Conservation (phyloP, 441 rosid genomes). For the Isatis lusitanica region DNA sequence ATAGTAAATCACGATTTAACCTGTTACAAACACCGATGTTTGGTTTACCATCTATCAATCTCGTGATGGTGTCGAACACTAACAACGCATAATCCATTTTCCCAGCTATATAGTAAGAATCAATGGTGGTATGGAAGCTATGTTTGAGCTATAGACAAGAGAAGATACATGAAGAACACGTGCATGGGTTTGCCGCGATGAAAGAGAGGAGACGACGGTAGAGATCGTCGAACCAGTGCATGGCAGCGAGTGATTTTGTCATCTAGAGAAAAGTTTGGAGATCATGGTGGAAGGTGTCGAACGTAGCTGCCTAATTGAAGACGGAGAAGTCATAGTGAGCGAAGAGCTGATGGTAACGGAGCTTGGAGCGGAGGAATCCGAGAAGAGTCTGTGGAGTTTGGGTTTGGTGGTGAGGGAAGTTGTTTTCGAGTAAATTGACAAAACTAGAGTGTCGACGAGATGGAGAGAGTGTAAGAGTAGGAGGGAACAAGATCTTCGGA, state of each 20-base stretch:
- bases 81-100: conserved; percentile 53
- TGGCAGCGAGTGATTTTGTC: conserved; percentile 65
- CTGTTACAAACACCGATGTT: too few species aligned
- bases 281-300: conserved; percentile 78
- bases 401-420: conserved; percentile 52
- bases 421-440: conserved; percentile 54
- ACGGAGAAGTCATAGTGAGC: conserved; percentile 73
- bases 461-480: conserved; percentile 65
- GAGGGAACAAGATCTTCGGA: conserved; percentile 42
- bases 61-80: conserved; percentile 68
- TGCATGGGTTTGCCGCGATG: conserved; percentile 65
- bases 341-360: conserved; percentile 70
- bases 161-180: conserved; percentile 83
- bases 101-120: conserved; percentile 57
- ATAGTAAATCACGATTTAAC: too few species aligned
- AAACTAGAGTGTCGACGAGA: conserved; percentile 49
- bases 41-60: conserved; percentile 69
- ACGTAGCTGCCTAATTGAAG: conserved; percentile 72
- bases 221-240: conserved; percentile 61
- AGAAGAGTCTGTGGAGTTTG: conserved; percentile 53
- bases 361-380: conserved; percentile 67
- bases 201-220: conserved; percentile 55
- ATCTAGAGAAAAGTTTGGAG: conserved; percentile 83
- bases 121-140: conserved; percentile 54
- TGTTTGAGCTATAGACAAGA: conserved; percentile 71